Evolutionary conservation across 225 moss, liverwort and hornwort genomes (phyloP).

Genomic region (Bryoerythrophyllum caledonicum): DNA sequence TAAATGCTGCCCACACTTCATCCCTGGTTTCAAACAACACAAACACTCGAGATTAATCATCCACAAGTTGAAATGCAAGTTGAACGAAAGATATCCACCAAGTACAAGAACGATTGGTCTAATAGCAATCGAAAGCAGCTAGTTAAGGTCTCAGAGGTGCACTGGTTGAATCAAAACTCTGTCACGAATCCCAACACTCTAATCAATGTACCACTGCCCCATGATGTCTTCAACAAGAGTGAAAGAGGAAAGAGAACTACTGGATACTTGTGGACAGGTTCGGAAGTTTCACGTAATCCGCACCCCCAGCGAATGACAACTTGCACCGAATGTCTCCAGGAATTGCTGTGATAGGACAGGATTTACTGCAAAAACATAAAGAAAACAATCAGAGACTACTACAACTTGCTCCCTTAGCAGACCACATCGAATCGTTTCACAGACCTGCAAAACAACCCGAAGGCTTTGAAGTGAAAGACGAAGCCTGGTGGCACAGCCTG

Average conservation of each 20-base stretch:
- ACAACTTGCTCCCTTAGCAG: not conserved
- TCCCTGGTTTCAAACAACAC: constrained; percentile 42
- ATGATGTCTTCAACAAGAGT: constrained; percentile 14
- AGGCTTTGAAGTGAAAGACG: constrained; percentile 86
- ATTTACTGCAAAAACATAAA: constrained; percentile 51
- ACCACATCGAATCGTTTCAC: not conserved
- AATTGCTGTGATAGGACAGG: constrained; percentile 66
- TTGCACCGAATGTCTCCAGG: constrained; percentile 69
- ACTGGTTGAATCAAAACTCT: not conserved
- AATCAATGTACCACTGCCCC: not conserved
- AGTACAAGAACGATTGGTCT: not conserved
- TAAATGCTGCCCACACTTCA: constrained; percentile 74
- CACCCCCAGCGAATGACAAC: constrained; percentile 45
- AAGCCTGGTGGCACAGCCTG: constrained; percentile 68
- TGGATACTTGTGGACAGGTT: constrained; percentile 50
- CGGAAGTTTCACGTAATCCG: constrained; percentile 55
- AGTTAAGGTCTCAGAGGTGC: not conserved
- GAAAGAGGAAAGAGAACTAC: constrained; percentile 34
- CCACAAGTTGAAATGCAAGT: constrained; percentile 1
- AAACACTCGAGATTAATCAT: constrained; percentile 11
- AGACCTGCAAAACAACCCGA: constrained; percentile 84
- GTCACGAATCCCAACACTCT: too few relatives aligned
- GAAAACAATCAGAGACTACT: not conserved
- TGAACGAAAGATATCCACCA: not conserved
- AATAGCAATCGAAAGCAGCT: not conserved